These are phyloP conservation scores for Arthrobotrys entomopaga DNA, from an alignment of 2,329 filamentous ascomycete genomes.

Conservation along the genomic window DNA sequence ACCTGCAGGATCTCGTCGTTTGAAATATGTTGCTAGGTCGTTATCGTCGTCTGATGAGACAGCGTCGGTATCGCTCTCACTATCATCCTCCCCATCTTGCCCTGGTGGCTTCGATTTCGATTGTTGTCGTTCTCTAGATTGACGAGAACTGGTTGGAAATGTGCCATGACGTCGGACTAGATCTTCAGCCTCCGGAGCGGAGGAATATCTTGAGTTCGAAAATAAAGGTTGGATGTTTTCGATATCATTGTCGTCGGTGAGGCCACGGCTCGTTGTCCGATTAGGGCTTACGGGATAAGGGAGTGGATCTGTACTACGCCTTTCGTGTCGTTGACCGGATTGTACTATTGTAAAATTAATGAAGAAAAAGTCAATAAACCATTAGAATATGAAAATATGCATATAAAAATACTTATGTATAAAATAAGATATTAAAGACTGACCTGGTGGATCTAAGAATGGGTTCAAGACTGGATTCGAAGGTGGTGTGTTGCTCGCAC, in stretches of 20 bases:
- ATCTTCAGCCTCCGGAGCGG: conserved; percentile 31
- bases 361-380: background rate
- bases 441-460: conserved; percentile 45
- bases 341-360: conserved; percentile 14
- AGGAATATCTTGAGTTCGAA: conserved; percentile 28
- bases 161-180: conserved; percentile 42
- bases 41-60: conserved; percentile 49
- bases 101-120: background rate
- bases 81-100: conserved; percentile 13
- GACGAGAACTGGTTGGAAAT: conserved; percentile 7
- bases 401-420: background rate
- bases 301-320: conserved; percentile 47
- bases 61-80: conserved; percentile 39
- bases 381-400: background rate
- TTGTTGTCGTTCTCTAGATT: background rate
- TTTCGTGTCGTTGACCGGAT: conserved; percentile 41
- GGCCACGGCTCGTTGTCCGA: conserved; percentile 6
- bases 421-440: background rate
- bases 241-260: conserved; percentile 35
- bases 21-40: conserved; percentile 37
- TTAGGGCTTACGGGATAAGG: conserved; percentile 44
- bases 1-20: conserved; percentile 43
- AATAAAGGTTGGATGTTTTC: conserved; percentile 33
- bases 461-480: conserved; percentile 30
- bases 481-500: conserved; percentile 26